Percentiles rank a stretch among this genome's conserved stretches.
Evolutionary conservation across 2,329 filamentous ascomycete species (phyloP).

Genomic region (Phaeomoniella chlamydospora): DNA sequence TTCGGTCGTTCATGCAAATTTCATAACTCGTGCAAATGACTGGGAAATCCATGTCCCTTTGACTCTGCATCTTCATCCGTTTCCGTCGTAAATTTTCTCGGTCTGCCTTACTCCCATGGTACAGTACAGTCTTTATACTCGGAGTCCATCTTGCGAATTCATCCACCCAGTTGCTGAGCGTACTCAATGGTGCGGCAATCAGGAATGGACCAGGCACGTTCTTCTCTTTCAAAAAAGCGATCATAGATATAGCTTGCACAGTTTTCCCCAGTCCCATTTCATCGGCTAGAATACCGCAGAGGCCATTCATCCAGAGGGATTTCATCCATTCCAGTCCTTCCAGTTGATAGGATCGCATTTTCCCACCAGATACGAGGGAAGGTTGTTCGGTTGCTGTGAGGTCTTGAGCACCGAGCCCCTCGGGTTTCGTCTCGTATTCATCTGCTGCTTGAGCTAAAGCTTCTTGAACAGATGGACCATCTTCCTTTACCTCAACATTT

Average conservation of each 20-base stretch:
- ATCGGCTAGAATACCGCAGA: conserved; percentile 83
- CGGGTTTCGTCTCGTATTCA: conserved; percentile 41
- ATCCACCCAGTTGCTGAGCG: conserved; percentile 87
- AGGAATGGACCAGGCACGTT: conserved; percentile 81
- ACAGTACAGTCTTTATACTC: conserved; percentile 72
- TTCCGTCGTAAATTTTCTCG: conserved; percentile 61
- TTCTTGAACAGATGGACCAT: conserved; percentile 39
- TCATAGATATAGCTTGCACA: conserved; percentile 74
- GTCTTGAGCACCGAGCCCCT: conserved; percentile 50
- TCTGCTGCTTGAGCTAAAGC: conserved; percentile 43
- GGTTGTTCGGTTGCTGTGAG: conserved; percentile 76
- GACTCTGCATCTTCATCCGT: conserved; percentile 51
- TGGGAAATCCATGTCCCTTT: conserved; percentile 61
- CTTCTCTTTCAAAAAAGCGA: conserved; percentile 76
- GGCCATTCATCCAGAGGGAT: conserved; percentile 69
- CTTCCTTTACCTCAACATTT: conserved; percentile 37
- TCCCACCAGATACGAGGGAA: conserved; percentile 67
- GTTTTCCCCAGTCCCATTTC: conserved; percentile 95
- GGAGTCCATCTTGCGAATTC: conserved; percentile 89
- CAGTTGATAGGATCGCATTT: conserved; percentile 87
- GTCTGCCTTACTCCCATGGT: conserved; percentile 71
- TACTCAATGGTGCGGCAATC: conserved; percentile 80
- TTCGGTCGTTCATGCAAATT: conserved; percentile 82
- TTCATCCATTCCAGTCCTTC: conserved; percentile 91
- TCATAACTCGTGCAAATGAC: conserved; percentile 93